These are phyloP conservation scores for Euphrasia confusa DNA, from an alignment of 257 asterid genomes.

Conservation along the genomic window DNA sequence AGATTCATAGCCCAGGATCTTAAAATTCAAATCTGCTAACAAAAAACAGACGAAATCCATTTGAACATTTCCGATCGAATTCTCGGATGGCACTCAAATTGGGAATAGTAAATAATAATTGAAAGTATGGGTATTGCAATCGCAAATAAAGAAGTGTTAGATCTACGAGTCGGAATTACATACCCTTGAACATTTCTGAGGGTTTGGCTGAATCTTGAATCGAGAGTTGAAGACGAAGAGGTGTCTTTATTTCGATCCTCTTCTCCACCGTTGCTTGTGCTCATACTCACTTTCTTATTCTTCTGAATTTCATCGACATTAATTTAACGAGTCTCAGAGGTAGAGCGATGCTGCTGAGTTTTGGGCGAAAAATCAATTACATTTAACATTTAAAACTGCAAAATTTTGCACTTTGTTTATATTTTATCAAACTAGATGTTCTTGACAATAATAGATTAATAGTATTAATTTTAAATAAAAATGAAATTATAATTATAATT, in stretches of 20 bases:
- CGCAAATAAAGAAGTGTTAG: slow-evolving; percentile 18
- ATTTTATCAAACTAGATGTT: no score
- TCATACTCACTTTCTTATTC: background rate
- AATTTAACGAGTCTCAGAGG: no score
- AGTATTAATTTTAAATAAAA: no score
- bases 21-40: slow-evolving; percentile 11
- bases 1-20: background rate
- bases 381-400: no score
- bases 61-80: background rate
- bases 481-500: no score
- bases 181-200: slow-evolving; percentile 97
- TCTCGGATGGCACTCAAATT: slow-evolving; percentile 28
- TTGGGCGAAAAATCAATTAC: no score
- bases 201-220: slow-evolving; percentile 94
- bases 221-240: slow-evolving; percentile 48
- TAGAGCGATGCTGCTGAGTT: no score
- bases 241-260: slow-evolving; percentile 48
- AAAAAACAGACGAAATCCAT: slow-evolving; percentile 5
- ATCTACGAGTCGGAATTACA: slow-evolving; percentile 30
- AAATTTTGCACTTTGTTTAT: no score
- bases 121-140: slow-evolving; percentile 12
- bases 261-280: slow-evolving; percentile 31
- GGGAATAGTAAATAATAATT: slow-evolving; percentile 1
- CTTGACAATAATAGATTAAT: no score
- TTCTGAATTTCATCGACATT: background rate